Conservation (phyloP, 2,329 filamentous ascomycete species). For the Thyridium curvatum region DNA sequence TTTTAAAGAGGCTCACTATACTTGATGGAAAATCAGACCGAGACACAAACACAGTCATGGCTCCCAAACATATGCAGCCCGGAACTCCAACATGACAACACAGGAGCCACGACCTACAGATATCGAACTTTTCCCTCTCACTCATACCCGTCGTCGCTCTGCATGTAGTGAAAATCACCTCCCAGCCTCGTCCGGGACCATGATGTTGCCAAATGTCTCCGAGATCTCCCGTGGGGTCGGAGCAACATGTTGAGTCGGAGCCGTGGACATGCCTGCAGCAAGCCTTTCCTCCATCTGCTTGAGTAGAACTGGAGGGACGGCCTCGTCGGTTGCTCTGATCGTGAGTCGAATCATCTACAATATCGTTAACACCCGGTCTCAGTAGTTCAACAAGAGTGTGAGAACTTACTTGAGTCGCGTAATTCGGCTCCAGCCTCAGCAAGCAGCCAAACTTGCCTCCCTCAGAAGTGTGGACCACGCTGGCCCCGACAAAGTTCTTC, state of each 20-base stretch:
- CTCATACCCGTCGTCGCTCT: no score
- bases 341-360: slow-evolving; percentile 89
- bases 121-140: no score
- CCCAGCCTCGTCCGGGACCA: slow-evolving; percentile 29
- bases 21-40: no score
- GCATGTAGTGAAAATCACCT: no score
- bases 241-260: slow-evolving; percentile 28
- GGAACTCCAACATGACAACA: no score
- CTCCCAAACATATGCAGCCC: no score
- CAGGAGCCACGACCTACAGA: no score
- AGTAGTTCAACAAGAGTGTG: neutral
- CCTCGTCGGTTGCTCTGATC: slow-evolving; percentile 87
- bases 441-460: slow-evolving; percentile 92
- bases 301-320: slow-evolving; percentile 71
- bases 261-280: slow-evolving; percentile 42
- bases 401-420: slow-evolving; percentile 70
- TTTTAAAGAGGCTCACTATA: no score
- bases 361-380: neutral
- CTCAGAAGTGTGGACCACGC: slow-evolving; percentile 74
- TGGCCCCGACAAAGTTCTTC: slow-evolving; percentile 90
- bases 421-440: slow-evolving; percentile 90
- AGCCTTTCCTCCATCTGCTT: slow-evolving; percentile 85
- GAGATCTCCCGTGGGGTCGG: slow-evolving; percentile 45
- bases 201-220: slow-evolving; percentile 49
- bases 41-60: no score